These are phyloP conservation scores for Aristolochia fimbriata DNA, from an alignment of 164 flowering plant species.

Conservation along the genomic window DNA sequence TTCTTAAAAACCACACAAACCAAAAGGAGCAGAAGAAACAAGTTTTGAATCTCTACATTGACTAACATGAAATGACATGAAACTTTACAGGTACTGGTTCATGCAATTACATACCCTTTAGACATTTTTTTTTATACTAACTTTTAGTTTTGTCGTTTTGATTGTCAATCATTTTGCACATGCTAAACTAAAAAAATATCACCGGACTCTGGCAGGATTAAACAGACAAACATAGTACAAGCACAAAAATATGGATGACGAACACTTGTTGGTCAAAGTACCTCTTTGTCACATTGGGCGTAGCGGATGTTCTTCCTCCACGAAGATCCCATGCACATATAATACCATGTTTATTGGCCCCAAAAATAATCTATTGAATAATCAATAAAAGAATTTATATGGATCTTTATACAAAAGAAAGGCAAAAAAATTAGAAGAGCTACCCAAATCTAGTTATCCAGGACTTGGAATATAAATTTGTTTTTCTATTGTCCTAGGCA, in stretches of 20 bases:
- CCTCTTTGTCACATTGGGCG: constrained; percentile 69
- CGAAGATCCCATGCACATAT: constrained; percentile 89
- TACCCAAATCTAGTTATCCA: neutral
- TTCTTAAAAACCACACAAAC: too few species aligned
- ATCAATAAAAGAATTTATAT: neutral
- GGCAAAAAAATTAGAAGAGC: neutral
- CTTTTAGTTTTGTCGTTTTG: too few species aligned
- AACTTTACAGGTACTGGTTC: neutral
- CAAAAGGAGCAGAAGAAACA: too few species aligned
- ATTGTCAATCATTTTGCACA: too few species aligned
- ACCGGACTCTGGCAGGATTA: neutral
- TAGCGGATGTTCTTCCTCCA: constrained; percentile 67
- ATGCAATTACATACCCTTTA: neutral
- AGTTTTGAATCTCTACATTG: too few species aligned
- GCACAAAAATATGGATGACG: neutral
- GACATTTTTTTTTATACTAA: too few species aligned
- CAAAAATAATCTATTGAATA: constrained; percentile 53
- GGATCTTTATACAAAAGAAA: neutral
- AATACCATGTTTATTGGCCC: constrained; percentile 64
- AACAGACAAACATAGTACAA: neutral
- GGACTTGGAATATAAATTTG: too few species aligned
- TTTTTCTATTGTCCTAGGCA: too few species aligned
- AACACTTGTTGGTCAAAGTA: constrained; percentile 5
- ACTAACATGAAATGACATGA: neutral
- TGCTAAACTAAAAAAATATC: neutral